A percentile compares a stretch with the other conserved stretches of the same genome.
These are phyloP conservation scores for Chenopodium berlandieri DNA, from an alignment of 148 eudicot genomes.

Conservation along the genomic window DNA sequence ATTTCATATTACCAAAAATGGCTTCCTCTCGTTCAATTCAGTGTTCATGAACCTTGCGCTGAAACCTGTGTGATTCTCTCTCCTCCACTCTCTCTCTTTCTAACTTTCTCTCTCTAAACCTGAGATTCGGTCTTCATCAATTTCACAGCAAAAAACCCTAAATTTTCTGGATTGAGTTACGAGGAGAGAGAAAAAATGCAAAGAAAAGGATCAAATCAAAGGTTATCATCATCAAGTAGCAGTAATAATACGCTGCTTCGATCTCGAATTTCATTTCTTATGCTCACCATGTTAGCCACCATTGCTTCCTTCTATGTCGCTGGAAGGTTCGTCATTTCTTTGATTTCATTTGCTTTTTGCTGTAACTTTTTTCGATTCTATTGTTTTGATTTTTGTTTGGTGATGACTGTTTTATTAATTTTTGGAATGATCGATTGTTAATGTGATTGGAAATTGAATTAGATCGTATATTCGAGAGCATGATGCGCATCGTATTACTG, in stretches of 20 bases:
- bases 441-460: too few relatives aligned
- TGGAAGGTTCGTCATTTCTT: slow-evolving; percentile 47
- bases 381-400: background rate
- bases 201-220: slow-evolving; percentile 44
- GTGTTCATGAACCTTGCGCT: background rate
- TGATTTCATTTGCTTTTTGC: background rate
- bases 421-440: too few relatives aligned
- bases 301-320: slow-evolving; percentile 72
- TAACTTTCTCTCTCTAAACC: slow-evolving; percentile 5
- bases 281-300: slow-evolving; percentile 68
- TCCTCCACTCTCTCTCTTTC: background rate
- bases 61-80: background rate
- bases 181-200: slow-evolving; percentile 42
- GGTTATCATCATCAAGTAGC: slow-evolving; percentile 28
- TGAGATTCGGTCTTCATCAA: background rate
- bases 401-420: background rate
- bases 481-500: too few relatives aligned
- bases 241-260: slow-evolving; percentile 34
- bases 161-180: background rate
- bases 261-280: slow-evolving; percentile 52
- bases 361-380: background rate
- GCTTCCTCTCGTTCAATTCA: background rate
- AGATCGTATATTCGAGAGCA: too few relatives aligned
- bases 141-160: background rate
- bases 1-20: too few relatives aligned